Percentiles rank a stretch among this genome's conserved stretches.
Evolutionary conservation across 2,329 filamentous ascomycete genomes (phyloP).

Genomic region (Colletotrichum zoysiae): DNA sequence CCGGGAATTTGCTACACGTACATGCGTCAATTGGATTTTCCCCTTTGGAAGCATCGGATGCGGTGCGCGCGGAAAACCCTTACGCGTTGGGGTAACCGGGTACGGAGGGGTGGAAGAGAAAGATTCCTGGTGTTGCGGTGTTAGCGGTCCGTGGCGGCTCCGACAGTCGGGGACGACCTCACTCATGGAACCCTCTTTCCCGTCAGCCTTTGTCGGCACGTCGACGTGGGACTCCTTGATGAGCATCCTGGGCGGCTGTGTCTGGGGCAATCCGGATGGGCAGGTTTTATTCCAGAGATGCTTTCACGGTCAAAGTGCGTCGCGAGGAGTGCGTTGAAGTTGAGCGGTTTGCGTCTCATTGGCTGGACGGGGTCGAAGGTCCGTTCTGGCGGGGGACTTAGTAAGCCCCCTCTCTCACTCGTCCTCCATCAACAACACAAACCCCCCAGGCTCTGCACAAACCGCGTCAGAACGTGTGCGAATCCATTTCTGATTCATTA

Average conservation of each 20-base stretch:
- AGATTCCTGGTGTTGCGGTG: constrained; percentile 74
- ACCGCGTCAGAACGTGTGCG: neutral
- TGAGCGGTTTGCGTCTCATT: constrained; percentile 36
- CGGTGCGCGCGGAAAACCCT: constrained; percentile 43
- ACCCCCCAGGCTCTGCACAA: neutral
- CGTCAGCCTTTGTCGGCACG: constrained; percentile 63
- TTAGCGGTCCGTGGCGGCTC: constrained; percentile 12
- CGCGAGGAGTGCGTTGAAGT: constrained; percentile 16
- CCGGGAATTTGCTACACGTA: constrained; percentile 74
- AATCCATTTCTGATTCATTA: neutral
- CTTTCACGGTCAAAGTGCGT: neutral
- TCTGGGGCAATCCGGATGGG: neutral
- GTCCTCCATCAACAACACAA: neutral
- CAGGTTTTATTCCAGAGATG: neutral
- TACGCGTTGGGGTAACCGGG: constrained; percentile 89
- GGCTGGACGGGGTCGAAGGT: neutral
- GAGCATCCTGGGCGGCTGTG: constrained; percentile 56
- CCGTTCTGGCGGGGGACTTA: constrained; percentile 30
- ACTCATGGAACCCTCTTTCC: constrained; percentile 68
- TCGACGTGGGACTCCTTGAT: constrained; percentile 67
- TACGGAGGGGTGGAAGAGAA: constrained; percentile 88
- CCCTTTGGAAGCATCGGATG: too few species aligned
- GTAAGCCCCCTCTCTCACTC: constrained; percentile 29
- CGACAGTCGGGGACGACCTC: constrained; percentile 22
- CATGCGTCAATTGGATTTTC: neutral